Base-by-base conservation (phyloP, 371 early-diverging fungal species). In the Batkoa obscura region DNA sequence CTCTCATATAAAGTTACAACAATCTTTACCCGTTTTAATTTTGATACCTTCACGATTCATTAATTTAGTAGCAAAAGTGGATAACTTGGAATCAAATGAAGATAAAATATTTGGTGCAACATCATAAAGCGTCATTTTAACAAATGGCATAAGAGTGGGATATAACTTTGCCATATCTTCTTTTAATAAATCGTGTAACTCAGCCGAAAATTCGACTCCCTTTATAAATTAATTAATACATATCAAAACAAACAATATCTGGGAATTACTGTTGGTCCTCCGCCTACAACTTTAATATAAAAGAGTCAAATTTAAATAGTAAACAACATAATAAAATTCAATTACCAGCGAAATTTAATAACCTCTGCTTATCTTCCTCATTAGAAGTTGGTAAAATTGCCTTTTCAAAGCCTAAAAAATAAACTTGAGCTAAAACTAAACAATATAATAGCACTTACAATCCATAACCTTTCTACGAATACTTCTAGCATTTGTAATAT, bases 271-370 rank as follows among this genome's bases (percentile, higher is more conserved):
- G 83, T 83, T 0, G 84, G 84, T 0, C 89, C 89, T 45, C 87
- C 87, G 0, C 88, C 88, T 39, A 85, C 81, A 8, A 84, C 76
- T 0, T 59, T 64, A 67, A 61, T 61, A 23, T 63, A 30, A 30
- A n/a, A n/a, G n/a, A n/a, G n/a, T n/a, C n/a, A n/a, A n/a, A n/a
- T n/a, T n/a, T n/a, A n/a, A n/a, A n/a, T n/a, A n/a, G n/a, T n/a
- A n/a, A n/a, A n/a, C n/a, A n/a, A n/a, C n/a, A n/a, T n/a, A n/a
- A n/a, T n/a, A n/a, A 12, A 17, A 9, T 32, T 4, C 4, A 57
- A n/a, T 47, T 50, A 58, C 58, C 77, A 1, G 84, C 89, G 69
- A 93, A 84, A 57, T 85, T 82, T 57, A 94, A 66, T 59, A 88
- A 66, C 12, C 80, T 74, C 13, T 72, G 61, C 57, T 76, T 70